Conservation (phyloP, 2,329 filamentous ascomycete species). For the Fusarium algeriense region DNA sequence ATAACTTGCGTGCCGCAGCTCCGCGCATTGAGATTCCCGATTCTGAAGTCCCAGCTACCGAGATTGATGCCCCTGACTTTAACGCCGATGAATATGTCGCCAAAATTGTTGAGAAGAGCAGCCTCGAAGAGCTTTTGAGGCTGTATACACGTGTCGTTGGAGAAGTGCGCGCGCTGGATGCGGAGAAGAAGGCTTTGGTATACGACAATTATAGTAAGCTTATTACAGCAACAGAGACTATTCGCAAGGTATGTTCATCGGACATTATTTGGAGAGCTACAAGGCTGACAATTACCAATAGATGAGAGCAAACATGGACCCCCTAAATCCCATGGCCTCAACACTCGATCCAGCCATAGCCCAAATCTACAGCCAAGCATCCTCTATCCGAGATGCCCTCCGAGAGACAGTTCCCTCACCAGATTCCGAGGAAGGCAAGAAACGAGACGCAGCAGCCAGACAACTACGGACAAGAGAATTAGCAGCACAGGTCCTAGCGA, state of each 20-base stretch:
- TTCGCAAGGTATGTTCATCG: conserved; percentile 71
- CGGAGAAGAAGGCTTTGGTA: conserved; percentile 95
- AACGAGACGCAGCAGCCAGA: conserved; percentile 51
- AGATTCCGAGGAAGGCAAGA: conserved; percentile 54
- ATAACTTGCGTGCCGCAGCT: conserved; percentile 74
- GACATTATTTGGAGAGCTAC: no score
- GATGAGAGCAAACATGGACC: conserved; percentile 87
- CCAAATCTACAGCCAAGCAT: conserved; percentile 76
- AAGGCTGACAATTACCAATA: conserved; percentile 44
- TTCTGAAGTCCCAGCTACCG: conserved; percentile 72
- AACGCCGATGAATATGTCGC: conserved; percentile 77
- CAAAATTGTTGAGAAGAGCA: conserved; percentile 69
- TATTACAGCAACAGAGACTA: conserved; percentile 96
- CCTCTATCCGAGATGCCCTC: conserved; percentile 65
- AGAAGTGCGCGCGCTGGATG: conserved; percentile 90
- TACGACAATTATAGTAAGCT: conserved; percentile 99
- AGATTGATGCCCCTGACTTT: conserved; percentile 81
- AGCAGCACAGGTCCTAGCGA: conserved; percentile 72
- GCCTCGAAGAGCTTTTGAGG: conserved; percentile 75
- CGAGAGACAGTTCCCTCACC: conserved; percentile 62
- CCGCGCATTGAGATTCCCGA: conserved; percentile 59
- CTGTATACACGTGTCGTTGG: conserved; percentile 78
- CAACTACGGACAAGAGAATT: conserved; percentile 64
- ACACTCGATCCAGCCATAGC: conserved; percentile 80
- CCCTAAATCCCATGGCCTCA: conserved; percentile 78